Evolutionary conservation across 2,329 filamentous ascomycete species (phyloP), one percentile per base, ranked within the genome.

Genomic region (Neobulgaria alba): DNA sequence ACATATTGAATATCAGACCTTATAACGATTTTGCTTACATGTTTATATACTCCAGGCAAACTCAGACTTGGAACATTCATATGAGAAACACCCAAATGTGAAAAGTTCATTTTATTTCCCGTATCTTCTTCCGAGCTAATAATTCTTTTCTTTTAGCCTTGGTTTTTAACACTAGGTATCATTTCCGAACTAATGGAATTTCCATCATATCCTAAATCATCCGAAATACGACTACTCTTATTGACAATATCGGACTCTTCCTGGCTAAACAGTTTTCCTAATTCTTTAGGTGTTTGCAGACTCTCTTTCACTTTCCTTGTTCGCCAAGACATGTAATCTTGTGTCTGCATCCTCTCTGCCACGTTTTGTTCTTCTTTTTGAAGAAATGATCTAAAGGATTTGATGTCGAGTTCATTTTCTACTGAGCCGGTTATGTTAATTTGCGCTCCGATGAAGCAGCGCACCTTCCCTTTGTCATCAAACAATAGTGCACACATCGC

Each of bases 191-290:
- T 38, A 10, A 51, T 43, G 3, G 43, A 49, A 10, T 41, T 33
- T 2, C 39, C 36, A 34, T 53, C 50, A 16, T 30, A 31, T n/a
- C n/a, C n/a, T n/a, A n/a, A n/a, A 7, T 18, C 29, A 32, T 39
- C 36, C 14, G 36, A 39, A 3, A 33, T 14, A 21, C 76, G 74
- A 7, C 73, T 75, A 38, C 67, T 68, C 37, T 69, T 71, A 2
- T 73, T 70, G 0, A 82, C 74, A 0, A 72, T 75, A 34, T 77
- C 75, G 4, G 85, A 63, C 56, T 88, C 83, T 0, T 68, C 60
- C 10, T 73, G 67, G 45, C 78, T 84, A 57, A 87, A 76, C 69
- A 85, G 79, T 50, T 82, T 77, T 36, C 70, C 73, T 19, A 87
- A 63, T 29, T 78, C 70, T 36, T 73, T 71, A 42, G 86, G 77